Conservation (phyloP, 345 rosid genomes). For the Clarkia xantiana region DNA sequence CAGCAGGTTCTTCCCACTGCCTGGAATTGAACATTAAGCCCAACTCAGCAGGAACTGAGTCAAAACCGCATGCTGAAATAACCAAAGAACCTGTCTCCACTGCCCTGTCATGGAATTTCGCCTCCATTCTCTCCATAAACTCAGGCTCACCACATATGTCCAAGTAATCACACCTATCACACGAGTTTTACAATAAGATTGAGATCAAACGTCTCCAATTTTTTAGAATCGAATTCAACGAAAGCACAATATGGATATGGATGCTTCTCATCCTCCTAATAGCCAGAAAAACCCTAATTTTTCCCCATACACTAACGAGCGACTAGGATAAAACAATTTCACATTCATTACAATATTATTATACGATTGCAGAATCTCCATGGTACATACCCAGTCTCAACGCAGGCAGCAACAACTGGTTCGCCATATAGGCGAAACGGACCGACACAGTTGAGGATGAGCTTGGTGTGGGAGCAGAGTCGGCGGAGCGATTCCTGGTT, state of each 20-base stretch:
- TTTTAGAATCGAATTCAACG: background rate
- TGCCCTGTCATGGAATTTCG: conserved; percentile 50
- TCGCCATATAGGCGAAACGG: conserved; percentile 71
- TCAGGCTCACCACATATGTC: conserved; percentile 91
- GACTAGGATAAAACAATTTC: background rate
- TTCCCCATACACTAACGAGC: too few species aligned
- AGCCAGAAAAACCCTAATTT: background rate
- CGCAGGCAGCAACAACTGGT: conserved; percentile 75
- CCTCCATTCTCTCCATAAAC: conserved; percentile 81
- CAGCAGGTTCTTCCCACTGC: conserved; percentile 62
- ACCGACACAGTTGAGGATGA: conserved; percentile 75
- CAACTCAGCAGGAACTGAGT: conserved; percentile 77
- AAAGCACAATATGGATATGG: too few species aligned
- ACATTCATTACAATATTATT: background rate
- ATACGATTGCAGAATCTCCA: background rate
- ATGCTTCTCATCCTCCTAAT: too few species aligned
- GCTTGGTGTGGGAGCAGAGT: conserved; percentile 51
- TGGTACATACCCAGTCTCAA: conserved; percentile 39
- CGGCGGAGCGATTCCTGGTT: conserved; percentile 62
- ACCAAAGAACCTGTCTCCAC: conserved; percentile 54
- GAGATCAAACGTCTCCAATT: conserved; percentile 2
- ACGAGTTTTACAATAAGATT: background rate
- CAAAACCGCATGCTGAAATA: conserved; percentile 90
- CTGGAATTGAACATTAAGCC: conserved; percentile 64
- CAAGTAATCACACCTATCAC: conserved; percentile 50